Evolutionary conservation across 1,139 yeast species (phyloP), one percentile per base, ranked within the genome.

Genomic region (Hansenula sp.): DNA sequence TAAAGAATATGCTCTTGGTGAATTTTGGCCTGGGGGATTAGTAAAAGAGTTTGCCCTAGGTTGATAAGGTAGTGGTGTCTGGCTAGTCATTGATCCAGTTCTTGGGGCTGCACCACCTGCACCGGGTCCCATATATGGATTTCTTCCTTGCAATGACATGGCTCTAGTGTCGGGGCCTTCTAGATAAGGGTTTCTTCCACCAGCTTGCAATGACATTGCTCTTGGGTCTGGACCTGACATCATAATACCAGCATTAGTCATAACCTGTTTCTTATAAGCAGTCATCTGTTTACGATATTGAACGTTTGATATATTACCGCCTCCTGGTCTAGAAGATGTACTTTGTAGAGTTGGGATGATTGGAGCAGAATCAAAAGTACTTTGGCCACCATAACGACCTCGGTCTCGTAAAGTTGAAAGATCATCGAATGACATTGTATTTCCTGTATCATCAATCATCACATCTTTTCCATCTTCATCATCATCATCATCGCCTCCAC

Each of bases 201-300:
- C 48, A 27, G 30, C 51, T 52, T 75, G 79, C 44, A 81, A 60
- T 19, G 86, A 78, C 84, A 79, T 79, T 2, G 87, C 70, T 43
- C 88, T 64, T 13, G 81, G 78, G 51, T 49, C 63, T 41, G 54
- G 42, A 25, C 41, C 42, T 32, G 48, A 34, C 1, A 32, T 32
- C 9, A 44, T 2, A 33, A 47, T 53, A 8, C 57, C 52, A 27
- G 54, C 55, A 28, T 47, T 60, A 17, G 55, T 36, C 54, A 73
- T 59, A 17, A 77, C 77, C 61, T 72, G 60, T 58, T 85, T 84
- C 67, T 81, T 83, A 60, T 80, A 84, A 12, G 78, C 80, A 44
- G 82, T 81, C 75, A 81, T 73, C 52, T 76, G 83, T 54, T 83
- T 84, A 51, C 94, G 68, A 58, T 85, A 84, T 49, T 81, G 82